Base-by-base conservation (phyloP, 192 early-diverging fungal species). In the Oehlia diaphana region DNA sequence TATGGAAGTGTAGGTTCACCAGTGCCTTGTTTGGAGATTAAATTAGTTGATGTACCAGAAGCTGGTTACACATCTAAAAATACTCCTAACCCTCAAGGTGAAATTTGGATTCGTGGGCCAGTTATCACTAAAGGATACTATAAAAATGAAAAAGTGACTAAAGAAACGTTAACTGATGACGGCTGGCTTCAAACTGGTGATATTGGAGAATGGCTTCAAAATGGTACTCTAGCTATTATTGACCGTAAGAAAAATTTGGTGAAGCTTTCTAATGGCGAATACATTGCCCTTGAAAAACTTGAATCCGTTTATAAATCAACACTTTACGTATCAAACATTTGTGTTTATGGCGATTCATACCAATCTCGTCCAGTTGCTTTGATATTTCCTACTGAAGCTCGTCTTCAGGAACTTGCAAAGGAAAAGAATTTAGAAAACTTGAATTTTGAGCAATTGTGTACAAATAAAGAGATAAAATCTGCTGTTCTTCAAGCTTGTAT, bases 211-310 rank as follows among this genome's bases (percentile, higher is more conserved):
- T 94, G 92, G 92, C 86, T 89, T 65, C 81, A 87, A 2, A 92
- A 92, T 76, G 96, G 96, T 58, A 89, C 90, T 50, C 80, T 99
- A 35, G 83, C 87, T 19, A 91, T 99, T 66, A 95, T 99, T 82
- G 97, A 99, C 84, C 90, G 97, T 65, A 92, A 90, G 80, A 96
- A 96, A 90, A 99, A 98, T 84, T 89, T 99, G 69, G 93, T 99
- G 78, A 99, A 97, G 84, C 88, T 96, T 77, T 87, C 91, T 7
- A 89, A 95, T 82, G 97, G 95, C 80, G 96, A 97, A 86, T 95
- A 94, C 85, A 93, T 99, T 83, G 97, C 97, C 28, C 84, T 99
- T 49, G 97, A 99, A 85, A 94, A 95, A 82, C 87, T 99, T 37
- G 97, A 99, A 85, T 90, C 94, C 13, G 88, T 94, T 9, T 99